Evolutionary conservation across 495 filamentous ascomycete genomes (phyloP).

Genomic region (Rostrohypoxylon terebratum): DNA sequence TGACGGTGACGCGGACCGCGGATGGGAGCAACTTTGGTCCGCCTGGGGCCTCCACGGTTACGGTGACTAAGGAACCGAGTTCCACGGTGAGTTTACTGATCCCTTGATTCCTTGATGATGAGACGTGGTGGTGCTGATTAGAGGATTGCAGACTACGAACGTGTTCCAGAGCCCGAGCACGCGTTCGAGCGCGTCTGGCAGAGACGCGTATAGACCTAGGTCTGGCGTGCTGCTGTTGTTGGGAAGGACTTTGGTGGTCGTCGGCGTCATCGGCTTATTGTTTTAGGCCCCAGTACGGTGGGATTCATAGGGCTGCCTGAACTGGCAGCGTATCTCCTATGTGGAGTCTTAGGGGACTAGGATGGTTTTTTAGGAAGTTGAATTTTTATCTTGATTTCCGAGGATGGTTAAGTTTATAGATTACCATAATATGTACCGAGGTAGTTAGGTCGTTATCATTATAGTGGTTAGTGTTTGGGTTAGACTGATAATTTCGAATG

Average conservation of each 20-base stretch:
- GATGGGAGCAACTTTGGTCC: neutral
- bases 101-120: neutral
- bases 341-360: neutral
- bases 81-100: constrained; percentile 21
- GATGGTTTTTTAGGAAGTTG: constrained; percentile 14
- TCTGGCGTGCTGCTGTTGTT: neutral
- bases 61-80: constrained; percentile 13
- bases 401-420: constrained; percentile 18
- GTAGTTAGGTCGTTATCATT: neutral
- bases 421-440: constrained; percentile 16
- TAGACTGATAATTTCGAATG: constrained; percentile 7
- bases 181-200: neutral
- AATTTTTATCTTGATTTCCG: neutral
- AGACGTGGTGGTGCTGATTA: neutral
- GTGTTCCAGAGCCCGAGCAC: constrained; percentile 14
- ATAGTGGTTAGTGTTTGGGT: neutral
- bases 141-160: constrained; percentile 11
- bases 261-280: constrained; percentile 3
- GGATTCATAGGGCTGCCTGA: neutral
- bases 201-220: neutral
- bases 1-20: neutral
- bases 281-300: neutral
- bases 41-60: constrained; percentile 7
- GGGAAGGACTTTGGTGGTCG: neutral
- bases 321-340: neutral